These are phyloP conservation scores for Lactarius sanguifluus DNA, from an alignment of 768 basidiomycete genomes.

Conservation along the genomic window DNA sequence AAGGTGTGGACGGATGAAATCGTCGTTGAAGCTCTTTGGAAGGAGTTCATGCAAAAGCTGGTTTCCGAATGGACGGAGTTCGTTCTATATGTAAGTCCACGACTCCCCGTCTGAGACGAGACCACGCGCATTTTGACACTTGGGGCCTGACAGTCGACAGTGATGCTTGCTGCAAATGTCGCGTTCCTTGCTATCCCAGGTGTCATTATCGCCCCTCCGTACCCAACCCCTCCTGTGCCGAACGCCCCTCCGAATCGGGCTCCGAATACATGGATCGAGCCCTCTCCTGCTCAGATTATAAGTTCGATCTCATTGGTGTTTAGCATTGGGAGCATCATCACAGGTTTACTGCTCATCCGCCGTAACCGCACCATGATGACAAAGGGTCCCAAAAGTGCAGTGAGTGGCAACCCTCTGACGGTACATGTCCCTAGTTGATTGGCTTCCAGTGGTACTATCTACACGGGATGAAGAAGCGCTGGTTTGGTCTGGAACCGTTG, in stretches of 20 bases:
- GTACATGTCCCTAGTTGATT: constrained; percentile 1
- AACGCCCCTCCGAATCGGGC: no score
- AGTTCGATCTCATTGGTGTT: constrained; percentile 51
- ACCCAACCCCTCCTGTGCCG: background rate
- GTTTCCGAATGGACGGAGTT: constrained; percentile 23
- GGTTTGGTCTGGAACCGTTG: constrained; percentile 48
- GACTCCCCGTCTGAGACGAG: background rate
- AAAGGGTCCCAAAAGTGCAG: constrained; percentile 32
- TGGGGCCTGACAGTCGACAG: constrained; percentile 33
- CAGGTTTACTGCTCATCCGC: constrained; percentile 48
- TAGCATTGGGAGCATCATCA: constrained; percentile 50
- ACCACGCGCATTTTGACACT: background rate
- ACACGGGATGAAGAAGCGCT: constrained; percentile 30
- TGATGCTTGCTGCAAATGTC: constrained; percentile 38
- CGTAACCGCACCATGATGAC: constrained; percentile 43
- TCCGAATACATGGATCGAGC: constrained; percentile 25
- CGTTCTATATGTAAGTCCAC: constrained; percentile 19
- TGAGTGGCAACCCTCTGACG: constrained; percentile 24
- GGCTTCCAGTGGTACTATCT: constrained; percentile 33
- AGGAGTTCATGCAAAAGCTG: constrained; percentile 13
- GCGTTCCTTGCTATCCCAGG: constrained; percentile 39
- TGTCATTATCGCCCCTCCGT: constrained; percentile 27
- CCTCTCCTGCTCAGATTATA: constrained; percentile 48
- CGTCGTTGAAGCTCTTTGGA: constrained; percentile 13
- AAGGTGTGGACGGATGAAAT: constrained; percentile 20